Evolutionary conservation across 1,284 basidiomycete genomes (phyloP).

Genomic region (Uromyces viciae-fabae): DNA sequence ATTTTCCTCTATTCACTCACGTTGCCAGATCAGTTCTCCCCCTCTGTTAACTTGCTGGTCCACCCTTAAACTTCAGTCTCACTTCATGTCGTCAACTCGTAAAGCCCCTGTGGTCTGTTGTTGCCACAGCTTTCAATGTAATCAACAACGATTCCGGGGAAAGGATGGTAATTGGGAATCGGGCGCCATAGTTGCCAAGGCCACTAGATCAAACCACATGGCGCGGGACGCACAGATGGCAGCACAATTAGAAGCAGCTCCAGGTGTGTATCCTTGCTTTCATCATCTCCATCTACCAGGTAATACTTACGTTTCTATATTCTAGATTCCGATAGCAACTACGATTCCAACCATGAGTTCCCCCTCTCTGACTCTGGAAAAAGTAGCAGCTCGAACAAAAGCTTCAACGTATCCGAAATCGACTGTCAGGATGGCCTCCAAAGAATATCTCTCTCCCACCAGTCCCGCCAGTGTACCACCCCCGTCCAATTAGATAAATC

Average conservation of each 20-base stretch:
- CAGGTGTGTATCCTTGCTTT: neutral
- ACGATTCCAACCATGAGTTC: neutral
- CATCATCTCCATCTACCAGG: neutral
- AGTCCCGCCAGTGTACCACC: neutral
- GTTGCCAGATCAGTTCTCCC: neutral
- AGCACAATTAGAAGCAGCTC: neutral
- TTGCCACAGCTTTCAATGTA: neutral
- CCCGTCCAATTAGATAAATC: neutral
- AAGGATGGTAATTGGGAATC: slow-evolving; percentile 8
- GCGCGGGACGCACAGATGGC: neutral
- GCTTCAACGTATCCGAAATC: neutral
- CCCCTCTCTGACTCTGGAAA: neutral
- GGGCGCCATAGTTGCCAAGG: neutral
- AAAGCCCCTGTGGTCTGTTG: slow-evolving; percentile 1
- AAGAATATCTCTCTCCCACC: neutral
- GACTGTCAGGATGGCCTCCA: too few relatives aligned
- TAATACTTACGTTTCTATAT: neutral
- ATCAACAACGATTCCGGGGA: neutral
- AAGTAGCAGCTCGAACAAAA: neutral
- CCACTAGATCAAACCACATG: neutral
- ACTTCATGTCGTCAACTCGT: neutral
- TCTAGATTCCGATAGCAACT: neutral
- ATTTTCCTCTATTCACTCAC: neutral
- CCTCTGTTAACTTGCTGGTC: neutral
- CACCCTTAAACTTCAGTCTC: neutral